Base-by-base conservation (phyloP, 1,284 basidiomycete species). In the Hypsizygus ulmarius region DNA sequence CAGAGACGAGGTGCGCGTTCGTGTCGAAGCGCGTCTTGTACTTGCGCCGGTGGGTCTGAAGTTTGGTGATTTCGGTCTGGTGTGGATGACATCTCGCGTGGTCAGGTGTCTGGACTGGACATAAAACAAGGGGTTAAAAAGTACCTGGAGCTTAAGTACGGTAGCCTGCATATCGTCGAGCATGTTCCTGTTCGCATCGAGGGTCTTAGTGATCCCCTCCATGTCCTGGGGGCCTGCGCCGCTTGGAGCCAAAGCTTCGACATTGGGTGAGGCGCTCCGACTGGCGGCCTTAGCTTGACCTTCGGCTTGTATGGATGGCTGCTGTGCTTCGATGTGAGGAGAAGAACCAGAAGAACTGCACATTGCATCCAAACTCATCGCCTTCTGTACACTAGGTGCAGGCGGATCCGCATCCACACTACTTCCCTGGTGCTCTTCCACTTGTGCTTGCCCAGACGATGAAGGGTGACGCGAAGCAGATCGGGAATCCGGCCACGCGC, bases 21-120 rank as follows among this genome's bases (percentile, higher is more conserved):
- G 62, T 47, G 48, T 72, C 71, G 60, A 71, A 71, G 12, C 67
- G 67, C 10, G 60, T 50, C 55, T 69, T 69, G 57, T 69, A 70
- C 45, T 70, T 69, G 42, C 65, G 62, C 16, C 69, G 57, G 47
- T 70, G 66, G 10, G 50, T 45, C 16, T 74, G 66, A 2, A 74
- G 64, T 45, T 64, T 65, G 8, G 53, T 45, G 1, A 73, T 56
- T n/a, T 71, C 67, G n/a, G 47, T 49, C 70, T 74, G 28, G 29
- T 16, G 27, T 42, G 10, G 27, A 30, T n/a, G n/a, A n/a, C n/a
- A 35, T 40, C 7, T n/a, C n/a, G n/a, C n/a, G 7, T 25, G 21
- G 35, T 42, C 19, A 46, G 39, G 21, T 15, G 37, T 29, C 38
- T 15, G 8, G 35, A 15, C 19, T 43, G 7, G 32, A 18, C 16